Evolutionary conservation across 2,329 filamentous ascomycete genomes (phyloP).

Genomic region (Tolypocladium tropicale): DNA sequence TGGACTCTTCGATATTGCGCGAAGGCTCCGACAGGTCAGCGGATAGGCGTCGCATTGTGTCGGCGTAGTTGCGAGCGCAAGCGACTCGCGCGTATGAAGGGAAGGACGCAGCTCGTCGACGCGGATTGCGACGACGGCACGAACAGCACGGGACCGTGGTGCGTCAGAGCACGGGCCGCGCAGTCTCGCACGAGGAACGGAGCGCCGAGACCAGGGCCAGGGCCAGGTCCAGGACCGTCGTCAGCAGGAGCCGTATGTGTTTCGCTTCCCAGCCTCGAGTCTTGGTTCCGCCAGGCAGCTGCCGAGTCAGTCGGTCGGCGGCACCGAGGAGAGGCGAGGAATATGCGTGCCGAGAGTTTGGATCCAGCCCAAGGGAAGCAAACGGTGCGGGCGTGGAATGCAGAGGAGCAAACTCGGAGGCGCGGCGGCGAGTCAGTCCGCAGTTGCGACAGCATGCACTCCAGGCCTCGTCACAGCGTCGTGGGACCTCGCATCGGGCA

Average conservation of each 20-base stretch:
- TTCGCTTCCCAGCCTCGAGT: neutral
- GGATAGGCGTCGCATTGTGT: slow-evolving; percentile 32
- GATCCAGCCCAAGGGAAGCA: neutral
- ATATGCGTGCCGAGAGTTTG: neutral
- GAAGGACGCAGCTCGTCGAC: neutral
- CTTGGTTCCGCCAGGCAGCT: neutral
- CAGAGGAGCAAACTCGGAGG: neutral
- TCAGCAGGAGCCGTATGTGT: neutral
- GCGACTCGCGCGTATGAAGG: neutral
- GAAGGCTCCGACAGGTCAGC: slow-evolving; percentile 29
- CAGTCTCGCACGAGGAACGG: neutral
- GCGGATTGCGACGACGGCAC: neutral
- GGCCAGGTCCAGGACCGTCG: neutral
- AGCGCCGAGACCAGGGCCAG: no score
- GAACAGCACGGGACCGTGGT: neutral
- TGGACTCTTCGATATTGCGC: slow-evolving; percentile 27
- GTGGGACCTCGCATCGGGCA: neutral
- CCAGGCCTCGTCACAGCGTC: neutral
- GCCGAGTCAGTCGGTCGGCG: neutral
- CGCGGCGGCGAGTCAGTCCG: neutral
- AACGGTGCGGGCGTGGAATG: neutral
- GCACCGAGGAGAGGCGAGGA: neutral
- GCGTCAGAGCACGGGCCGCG: neutral
- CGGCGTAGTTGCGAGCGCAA: neutral
- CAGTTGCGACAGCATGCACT: neutral